phyloP scores from a whole-genome alignment of 1,284 basidiomycete species.

The Earliella scabrosa region DNA sequence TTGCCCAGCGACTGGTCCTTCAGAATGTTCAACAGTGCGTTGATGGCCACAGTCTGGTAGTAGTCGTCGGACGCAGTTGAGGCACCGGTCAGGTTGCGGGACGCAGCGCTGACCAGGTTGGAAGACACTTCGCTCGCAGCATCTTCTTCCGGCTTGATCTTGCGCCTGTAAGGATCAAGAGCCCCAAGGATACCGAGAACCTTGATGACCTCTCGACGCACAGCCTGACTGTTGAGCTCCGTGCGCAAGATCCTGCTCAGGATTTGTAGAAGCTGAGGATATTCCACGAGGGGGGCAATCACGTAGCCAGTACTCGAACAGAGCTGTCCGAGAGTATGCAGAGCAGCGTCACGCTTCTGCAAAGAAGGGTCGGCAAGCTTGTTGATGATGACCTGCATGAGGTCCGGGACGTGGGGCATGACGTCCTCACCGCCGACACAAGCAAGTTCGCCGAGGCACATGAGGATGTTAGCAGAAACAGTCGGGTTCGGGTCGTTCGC shows the following conservation, averaged over 20 bases:
- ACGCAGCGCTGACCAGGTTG: conserved; percentile 57
- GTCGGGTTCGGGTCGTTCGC: conserved; percentile 86
- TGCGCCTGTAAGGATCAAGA: conserved; percentile 96
- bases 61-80: conserved; percentile 86
- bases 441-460: conserved; percentile 94
- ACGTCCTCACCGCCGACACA: conserved; percentile 95
- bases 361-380: conserved; percentile 88
- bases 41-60: conserved; percentile 97
- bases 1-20: conserved; percentile 86
- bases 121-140: conserved; percentile 70
- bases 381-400: conserved; percentile 90
- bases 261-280: conserved; percentile 89
- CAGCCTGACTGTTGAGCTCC: conserved; percentile 69
- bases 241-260: conserved; percentile 88
- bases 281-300: conserved; percentile 88
- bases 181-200: conserved; percentile 97
- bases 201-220: conserved; percentile 91
- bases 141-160: conserved; percentile 83
- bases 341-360: conserved; percentile 90
- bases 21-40: conserved; percentile 86
- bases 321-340: conserved; percentile 93
- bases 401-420: conserved; percentile 78
- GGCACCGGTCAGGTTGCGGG: conserved; percentile 36
- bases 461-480: conserved; percentile 92
- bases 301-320: conserved; percentile 97